Evolutionary conservation across 208 protist genomes (phyloP).

Genomic region (Willaertia magna): DNA sequence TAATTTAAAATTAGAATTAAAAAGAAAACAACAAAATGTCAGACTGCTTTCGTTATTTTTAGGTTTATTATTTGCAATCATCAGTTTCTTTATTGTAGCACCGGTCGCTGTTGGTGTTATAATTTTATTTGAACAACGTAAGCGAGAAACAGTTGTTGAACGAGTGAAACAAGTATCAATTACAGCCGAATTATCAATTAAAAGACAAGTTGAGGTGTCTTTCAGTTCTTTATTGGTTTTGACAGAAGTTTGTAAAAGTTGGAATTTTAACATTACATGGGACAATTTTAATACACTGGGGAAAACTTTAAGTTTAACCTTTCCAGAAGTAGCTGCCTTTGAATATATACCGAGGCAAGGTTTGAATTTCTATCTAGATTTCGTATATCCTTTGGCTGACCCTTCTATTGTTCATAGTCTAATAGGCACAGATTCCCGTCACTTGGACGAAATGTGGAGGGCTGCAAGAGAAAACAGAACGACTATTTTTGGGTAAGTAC

Average conservation of each 20-base stretch:
- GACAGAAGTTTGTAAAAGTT: not conserved
- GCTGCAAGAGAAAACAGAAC: not conserved
- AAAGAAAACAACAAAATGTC: not conserved
- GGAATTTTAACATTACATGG: not conserved
- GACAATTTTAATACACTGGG: not conserved
- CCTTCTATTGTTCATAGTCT: not conserved
- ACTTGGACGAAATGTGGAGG: not conserved
- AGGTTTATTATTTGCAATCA: not conserved
- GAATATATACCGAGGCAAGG: not conserved
- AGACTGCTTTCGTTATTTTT: not conserved
- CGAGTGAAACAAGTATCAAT: not conserved
- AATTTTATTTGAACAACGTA: not conserved
- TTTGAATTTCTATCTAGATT: too few relatives aligned
- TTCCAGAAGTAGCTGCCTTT: not conserved
- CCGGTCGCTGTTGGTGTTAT: not conserved
- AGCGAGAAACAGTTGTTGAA: not conserved
- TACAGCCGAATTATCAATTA: not conserved
- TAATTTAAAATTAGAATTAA: not conserved
- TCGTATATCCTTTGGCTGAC: too few relatives aligned
- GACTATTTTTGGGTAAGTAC: not conserved
- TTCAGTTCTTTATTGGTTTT: not conserved
- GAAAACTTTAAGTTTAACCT: not conserved
- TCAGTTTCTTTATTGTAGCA: not conserved
- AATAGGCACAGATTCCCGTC: not conserved
- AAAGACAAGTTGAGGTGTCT: not conserved